Percentiles rank a stretch among this genome's conserved stretches.
phyloP scores from a whole-genome alignment of 176 grass and related monocot species.

The Tillandsia leiboldiana region DNA sequence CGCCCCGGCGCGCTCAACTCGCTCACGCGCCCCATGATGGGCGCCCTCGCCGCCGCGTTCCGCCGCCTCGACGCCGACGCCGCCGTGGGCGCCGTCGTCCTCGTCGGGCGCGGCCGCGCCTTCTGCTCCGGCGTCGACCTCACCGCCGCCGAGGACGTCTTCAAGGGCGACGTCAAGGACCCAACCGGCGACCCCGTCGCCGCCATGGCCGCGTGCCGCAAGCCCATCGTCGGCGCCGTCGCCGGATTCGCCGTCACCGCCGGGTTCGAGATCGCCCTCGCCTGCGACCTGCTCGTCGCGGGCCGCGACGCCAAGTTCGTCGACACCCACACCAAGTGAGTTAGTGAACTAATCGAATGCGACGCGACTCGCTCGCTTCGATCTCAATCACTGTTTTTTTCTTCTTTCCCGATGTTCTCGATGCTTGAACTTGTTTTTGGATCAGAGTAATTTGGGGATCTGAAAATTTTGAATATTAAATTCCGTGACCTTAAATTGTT shows the following conservation, averaged over 20 bases:
- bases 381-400: too few relatives aligned
- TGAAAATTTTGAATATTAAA: too few relatives aligned
- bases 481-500: too few relatives aligned
- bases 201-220: constrained; percentile 63
- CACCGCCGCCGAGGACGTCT: constrained; percentile 66
- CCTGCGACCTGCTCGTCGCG: constrained; percentile 74
- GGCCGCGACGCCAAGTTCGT: constrained; percentile 76
- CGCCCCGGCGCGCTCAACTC: constrained; percentile 81
- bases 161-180: constrained; percentile 93
- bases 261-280: constrained; percentile 81
- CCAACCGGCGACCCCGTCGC: constrained; percentile 41
- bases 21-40: constrained; percentile 77
- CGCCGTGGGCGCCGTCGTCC: constrained; percentile 53
- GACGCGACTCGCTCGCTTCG: too few relatives aligned
- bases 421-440: too few relatives aligned
- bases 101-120: constrained; percentile 50
- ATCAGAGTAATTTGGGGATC: too few relatives aligned
- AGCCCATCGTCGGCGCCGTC: constrained; percentile 75
- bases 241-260: constrained; percentile 78
- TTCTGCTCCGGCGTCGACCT: constrained; percentile 96
- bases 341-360: neutral
- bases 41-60: constrained; percentile 46
- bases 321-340: constrained; percentile 82
- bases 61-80: constrained; percentile 47
- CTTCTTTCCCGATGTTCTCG: too few relatives aligned